A percentile compares a stretch with the other conserved stretches of the same genome.
Evolutionary conservation across 1,284 basidiomycete genomes (phyloP).

Genomic region (Boletus smithii): DNA sequence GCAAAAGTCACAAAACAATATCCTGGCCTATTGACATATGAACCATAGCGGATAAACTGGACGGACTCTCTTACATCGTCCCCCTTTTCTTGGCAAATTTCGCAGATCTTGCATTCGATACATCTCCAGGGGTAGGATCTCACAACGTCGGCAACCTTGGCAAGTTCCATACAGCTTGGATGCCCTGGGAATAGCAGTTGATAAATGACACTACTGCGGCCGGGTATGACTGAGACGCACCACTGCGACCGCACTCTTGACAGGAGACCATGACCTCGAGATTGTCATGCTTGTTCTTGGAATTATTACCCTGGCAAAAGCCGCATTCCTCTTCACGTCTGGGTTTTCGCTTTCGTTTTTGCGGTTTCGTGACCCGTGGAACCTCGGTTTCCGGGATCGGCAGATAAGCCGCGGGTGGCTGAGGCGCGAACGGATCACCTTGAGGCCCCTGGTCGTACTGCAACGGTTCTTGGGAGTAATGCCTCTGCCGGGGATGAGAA

Average conservation of each 20-base stretch:
- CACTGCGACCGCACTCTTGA: constrained; percentile 62
- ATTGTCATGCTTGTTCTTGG: constrained; percentile 51
- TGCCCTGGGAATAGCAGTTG: constrained; percentile 51
- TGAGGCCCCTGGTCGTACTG: constrained; percentile 70
- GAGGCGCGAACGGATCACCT: constrained; percentile 76
- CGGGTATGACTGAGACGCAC: constrained; percentile 33
- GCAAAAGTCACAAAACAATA: constrained; percentile 93
- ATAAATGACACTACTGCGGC: constrained; percentile 29
- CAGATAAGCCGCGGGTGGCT: constrained; percentile 49
- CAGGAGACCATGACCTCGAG: constrained; percentile 70
- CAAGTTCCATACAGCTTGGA: constrained; percentile 69
- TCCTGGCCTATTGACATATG: constrained; percentile 54
- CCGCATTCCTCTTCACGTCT: constrained; percentile 60
- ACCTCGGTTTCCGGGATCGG: constrained; percentile 37
- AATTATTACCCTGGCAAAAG: constrained; percentile 62
- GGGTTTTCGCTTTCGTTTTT: constrained; percentile 53
- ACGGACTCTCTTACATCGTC: constrained; percentile 71
- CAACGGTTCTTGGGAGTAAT: constrained; percentile 37
- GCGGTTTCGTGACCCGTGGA: constrained; percentile 39
- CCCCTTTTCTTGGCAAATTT: constrained; percentile 81
- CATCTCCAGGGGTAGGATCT: constrained; percentile 85
- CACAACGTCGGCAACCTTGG: constrained; percentile 50
- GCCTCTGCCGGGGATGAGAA: constrained; percentile 19
- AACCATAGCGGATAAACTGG: constrained; percentile 12
- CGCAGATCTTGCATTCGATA: constrained; percentile 91